Conservation (phyloP, 352 stramenopile species). For the Pythium rhizo-oryzae region DNA sequence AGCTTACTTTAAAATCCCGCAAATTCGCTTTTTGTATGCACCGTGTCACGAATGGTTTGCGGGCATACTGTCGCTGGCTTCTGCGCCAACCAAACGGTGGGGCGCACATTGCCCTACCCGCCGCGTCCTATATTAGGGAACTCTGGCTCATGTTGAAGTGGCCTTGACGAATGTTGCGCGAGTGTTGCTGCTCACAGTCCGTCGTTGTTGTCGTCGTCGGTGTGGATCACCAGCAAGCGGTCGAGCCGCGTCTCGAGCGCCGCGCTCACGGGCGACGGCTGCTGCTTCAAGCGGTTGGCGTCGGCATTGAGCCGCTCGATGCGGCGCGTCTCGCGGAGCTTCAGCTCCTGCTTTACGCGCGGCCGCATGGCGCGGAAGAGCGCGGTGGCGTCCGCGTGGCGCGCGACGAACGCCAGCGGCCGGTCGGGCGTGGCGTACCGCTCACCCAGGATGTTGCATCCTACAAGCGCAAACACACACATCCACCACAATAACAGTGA, state of each 20-base stretch:
- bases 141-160: slow-evolving; percentile 28
- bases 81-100: slow-evolving; percentile 22
- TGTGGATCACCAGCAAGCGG: not conserved
- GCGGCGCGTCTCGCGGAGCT: slow-evolving; percentile 25
- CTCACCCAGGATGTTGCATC: slow-evolving; percentile 33
- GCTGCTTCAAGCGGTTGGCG: too few species aligned
- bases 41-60: not conserved
- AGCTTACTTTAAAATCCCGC: not conserved
- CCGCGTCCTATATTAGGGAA: slow-evolving; percentile 20
- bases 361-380: slow-evolving; percentile 32
- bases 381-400: not conserved
- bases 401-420: slow-evolving; percentile 23
- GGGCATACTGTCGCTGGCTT: not conserved
- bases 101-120: not conserved
- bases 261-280: not conserved
- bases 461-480: slow-evolving; percentile 20
- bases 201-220: not conserved
- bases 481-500: too few species aligned
- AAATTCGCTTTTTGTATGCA: not conserved
- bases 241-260: slow-evolving; percentile 21
- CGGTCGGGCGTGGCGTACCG: slow-evolving; percentile 21
- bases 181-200: not conserved
- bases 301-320: slow-evolving; percentile 31
- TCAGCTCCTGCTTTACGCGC: slow-evolving; percentile 24
- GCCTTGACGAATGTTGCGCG: not conserved